Evolutionary conservation across 768 basidiomycete species (phyloP).

Genomic region (Filobasidium wieringae): DNA sequence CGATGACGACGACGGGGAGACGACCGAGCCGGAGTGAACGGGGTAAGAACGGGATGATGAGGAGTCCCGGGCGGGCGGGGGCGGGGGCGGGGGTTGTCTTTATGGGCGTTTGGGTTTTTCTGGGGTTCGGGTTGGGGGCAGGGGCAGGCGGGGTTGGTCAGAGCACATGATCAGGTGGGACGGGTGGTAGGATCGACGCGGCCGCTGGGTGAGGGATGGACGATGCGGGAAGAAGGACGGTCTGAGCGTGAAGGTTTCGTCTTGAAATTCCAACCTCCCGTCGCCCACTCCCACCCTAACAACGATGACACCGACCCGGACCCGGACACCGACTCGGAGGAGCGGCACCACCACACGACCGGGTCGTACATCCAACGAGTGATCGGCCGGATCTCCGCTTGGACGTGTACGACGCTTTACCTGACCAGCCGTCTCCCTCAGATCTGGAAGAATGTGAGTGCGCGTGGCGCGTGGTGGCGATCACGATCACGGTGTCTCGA

Average conservation of each 20-base stretch:
- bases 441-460: slow-evolving; percentile 95
- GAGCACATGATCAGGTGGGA: slow-evolving; percentile 39
- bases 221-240: not conserved
- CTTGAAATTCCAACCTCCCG: too few species aligned
- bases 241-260: too few species aligned
- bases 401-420: slow-evolving; percentile 86
- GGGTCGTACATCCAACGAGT: slow-evolving; percentile 44
- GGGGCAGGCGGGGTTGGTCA: not conserved
- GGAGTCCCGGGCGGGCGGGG: slow-evolving; percentile 3
- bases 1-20: slow-evolving; percentile 45
- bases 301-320: not conserved
- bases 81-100: slow-evolving; percentile 71
- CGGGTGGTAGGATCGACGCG: slow-evolving; percentile 27
- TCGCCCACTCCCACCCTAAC: not conserved
- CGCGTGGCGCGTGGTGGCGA: not conserved
- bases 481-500: too few species aligned
- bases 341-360: not conserved
- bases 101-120: slow-evolving; percentile 62
- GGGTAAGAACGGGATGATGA: slow-evolving; percentile 37
- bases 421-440: slow-evolving; percentile 88
- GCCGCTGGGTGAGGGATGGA: not conserved
- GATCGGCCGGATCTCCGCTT: slow-evolving; percentile 82
- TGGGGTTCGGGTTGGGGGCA: slow-evolving; percentile 43
- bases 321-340: not conserved
- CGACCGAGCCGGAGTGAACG: slow-evolving; percentile 42